phyloP scores from a whole-genome alignment of 2,329 filamentous ascomycete genomes.

The Colletotrichum aenigma region DNA sequence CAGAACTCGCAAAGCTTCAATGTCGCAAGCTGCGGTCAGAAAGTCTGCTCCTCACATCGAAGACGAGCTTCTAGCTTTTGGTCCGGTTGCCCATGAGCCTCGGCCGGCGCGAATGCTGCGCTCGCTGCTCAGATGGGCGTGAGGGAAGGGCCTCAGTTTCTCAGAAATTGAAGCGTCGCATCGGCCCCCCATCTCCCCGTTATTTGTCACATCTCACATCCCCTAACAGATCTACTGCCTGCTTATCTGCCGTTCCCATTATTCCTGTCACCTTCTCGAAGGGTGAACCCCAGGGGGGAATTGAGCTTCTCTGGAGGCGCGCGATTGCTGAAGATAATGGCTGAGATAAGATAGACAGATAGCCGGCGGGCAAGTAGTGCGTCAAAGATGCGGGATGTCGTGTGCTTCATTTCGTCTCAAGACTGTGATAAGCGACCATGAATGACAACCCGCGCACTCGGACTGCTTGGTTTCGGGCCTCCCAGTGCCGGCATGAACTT shows the following conservation, averaged over 20 bases:
- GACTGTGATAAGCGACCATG: neutral
- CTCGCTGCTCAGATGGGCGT: neutral
- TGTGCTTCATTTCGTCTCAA: neutral
- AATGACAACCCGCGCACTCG: neutral
- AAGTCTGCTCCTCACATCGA: neutral
- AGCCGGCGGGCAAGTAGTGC: neutral
- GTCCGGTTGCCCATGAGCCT: neutral
- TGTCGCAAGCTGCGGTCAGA: neutral
- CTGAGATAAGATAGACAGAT: neutral
- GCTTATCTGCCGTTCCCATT: constrained; percentile 7
- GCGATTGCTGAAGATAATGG: neutral
- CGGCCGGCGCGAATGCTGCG: neutral
- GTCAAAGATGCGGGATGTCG: neutral
- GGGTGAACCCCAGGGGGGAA: neutral
- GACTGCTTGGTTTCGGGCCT: neutral
- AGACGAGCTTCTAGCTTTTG: neutral
- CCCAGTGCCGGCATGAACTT: neutral
- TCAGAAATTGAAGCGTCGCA: neutral
- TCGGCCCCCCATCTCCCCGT: neutral
- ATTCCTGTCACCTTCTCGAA: constrained; percentile 12
- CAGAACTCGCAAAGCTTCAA: neutral
- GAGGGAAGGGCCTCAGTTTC: neutral
- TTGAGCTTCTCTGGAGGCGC: neutral
- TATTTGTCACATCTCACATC: constrained; percentile 11
- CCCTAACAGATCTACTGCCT: neutral